Conservation (phyloP, 495 filamentous ascomycete species). For the Xylaria flabelliformis region DNA sequence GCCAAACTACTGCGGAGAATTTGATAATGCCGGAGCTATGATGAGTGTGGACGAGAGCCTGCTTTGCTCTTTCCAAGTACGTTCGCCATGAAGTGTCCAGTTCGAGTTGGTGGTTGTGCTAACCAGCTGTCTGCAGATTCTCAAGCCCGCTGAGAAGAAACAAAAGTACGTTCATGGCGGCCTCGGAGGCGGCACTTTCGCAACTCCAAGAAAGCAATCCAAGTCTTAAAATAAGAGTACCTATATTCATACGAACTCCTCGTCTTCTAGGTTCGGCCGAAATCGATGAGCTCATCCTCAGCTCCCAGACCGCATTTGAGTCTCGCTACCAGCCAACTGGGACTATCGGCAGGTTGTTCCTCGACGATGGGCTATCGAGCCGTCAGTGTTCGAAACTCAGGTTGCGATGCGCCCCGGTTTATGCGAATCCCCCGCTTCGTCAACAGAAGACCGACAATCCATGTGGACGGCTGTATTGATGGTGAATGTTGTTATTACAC, state of each 20-base stretch:
- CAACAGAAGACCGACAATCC: constrained; percentile 23
- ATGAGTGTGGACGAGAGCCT: constrained; percentile 99
- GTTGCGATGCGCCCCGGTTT: constrained; percentile 12
- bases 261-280: constrained; percentile 94
- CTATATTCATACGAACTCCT: constrained; percentile 84
- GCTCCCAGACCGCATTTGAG: constrained; percentile 34
- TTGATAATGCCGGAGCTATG: constrained; percentile 99
- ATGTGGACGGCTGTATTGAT: constrained; percentile 32
- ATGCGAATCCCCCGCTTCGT: constrained; percentile 29
- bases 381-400: constrained; percentile 18
- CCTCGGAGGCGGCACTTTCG: constrained; percentile 85
- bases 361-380: constrained; percentile 22
- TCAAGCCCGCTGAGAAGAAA: constrained; percentile 99
- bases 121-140: constrained; percentile 66
- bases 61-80: constrained; percentile 98
- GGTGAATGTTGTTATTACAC: constrained; percentile 41
- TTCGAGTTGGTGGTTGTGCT: not conserved
- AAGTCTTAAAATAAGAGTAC: constrained; percentile 74
- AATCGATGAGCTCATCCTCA: constrained; percentile 65
- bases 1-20: constrained; percentile 99
- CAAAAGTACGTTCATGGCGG: constrained; percentile 99
- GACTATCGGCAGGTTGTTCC: constrained; percentile 32
- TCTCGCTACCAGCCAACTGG: constrained; percentile 36
- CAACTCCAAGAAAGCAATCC: constrained; percentile 90
- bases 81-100: constrained; percentile 37